These are phyloP conservation scores for Dacryopinax spathularia DNA, from an alignment of 768 basidiomycete species.

Conservation along the genomic window DNA sequence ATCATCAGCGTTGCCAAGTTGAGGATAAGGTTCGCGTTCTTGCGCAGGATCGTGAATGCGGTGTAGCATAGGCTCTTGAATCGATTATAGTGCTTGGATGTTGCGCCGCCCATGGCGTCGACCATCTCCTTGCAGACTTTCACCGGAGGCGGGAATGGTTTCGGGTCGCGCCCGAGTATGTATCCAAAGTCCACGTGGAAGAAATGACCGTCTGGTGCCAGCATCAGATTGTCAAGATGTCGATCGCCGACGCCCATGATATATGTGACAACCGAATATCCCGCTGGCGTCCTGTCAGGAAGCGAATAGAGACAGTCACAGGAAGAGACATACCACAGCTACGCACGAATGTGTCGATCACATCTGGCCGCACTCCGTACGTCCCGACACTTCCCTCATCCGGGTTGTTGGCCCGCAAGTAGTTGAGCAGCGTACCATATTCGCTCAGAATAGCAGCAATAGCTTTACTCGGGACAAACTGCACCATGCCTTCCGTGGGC, in stretches of 20 bases:
- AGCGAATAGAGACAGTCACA: background rate
- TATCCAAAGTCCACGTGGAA: constrained; percentile 99
- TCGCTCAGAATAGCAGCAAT: constrained; percentile 91
- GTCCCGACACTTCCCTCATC: constrained; percentile 93
- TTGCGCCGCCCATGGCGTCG: constrained; percentile 96
- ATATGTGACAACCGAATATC: constrained; percentile 96
- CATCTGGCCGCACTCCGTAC: constrained; percentile 83
- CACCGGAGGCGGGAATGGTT: constrained; percentile 92
- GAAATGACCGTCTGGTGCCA: constrained; percentile 92
- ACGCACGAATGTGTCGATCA: constrained; percentile 90
- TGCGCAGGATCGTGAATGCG: constrained; percentile 90
- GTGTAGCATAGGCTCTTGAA: constrained; percentile 97
- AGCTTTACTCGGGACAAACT: constrained; percentile 91
- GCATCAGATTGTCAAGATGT: constrained; percentile 85
- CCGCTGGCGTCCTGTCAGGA: constrained; percentile 41
- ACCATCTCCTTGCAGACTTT: constrained; percentile 99
- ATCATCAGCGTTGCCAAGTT: constrained; percentile 96
- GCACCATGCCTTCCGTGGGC: constrained; percentile 82
- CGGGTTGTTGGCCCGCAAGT: constrained; percentile 69
- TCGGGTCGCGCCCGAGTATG: constrained; percentile 92
- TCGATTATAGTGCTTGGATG: constrained; percentile 85
- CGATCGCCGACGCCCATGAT: constrained; percentile 92
- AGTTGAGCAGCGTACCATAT: constrained; percentile 74
- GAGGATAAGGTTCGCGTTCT: constrained; percentile 92
- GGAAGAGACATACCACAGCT: constrained; percentile 68